Conservation (phyloP, 768 basidiomycete species). For the Tricholoma terreum region DNA sequence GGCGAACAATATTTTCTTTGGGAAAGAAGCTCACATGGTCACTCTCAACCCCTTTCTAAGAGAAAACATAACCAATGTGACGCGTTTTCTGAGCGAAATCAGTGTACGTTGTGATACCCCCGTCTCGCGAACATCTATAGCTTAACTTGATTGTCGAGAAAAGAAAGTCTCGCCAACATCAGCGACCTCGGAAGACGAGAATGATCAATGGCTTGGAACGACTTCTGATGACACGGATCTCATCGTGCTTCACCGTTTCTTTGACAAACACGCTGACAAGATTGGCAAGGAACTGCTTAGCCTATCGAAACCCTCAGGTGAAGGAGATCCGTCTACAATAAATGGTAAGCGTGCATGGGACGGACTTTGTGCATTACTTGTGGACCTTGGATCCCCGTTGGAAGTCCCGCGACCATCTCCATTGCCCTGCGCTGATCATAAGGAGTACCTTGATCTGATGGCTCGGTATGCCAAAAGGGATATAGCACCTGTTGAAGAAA, state of each 20-base stretch:
- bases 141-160: neutral
- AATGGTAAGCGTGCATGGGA: slow-evolving; percentile 85
- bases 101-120: slow-evolving; percentile 45
- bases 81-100: slow-evolving; percentile 73
- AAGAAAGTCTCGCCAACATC: slow-evolving; percentile 34
- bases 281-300: slow-evolving; percentile 85
- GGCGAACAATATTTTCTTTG: slow-evolving; percentile 92
- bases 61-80: slow-evolving; percentile 68
- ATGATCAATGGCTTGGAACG: slow-evolving; percentile 72
- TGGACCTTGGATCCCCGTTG: slow-evolving; percentile 70
- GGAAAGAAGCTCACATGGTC: slow-evolving; percentile 86
- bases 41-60: slow-evolving; percentile 72
- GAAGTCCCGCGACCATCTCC: slow-evolving; percentile 63
- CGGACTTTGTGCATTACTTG: slow-evolving; percentile 70
- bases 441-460: slow-evolving; percentile 68
- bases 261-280: slow-evolving; percentile 82
- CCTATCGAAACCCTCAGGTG: slow-evolving; percentile 54
- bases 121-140: neutral
- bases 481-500: slow-evolving; percentile 57
- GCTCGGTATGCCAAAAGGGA: slow-evolving; percentile 56
- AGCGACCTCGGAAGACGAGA: slow-evolving; percentile 49
- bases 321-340: slow-evolving; percentile 52
- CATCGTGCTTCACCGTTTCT: slow-evolving; percentile 80
- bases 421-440: slow-evolving; percentile 47
- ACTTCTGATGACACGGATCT: slow-evolving; percentile 81